These are phyloP conservation scores for Dryas octopetala DNA, from an alignment of 306 rosid genomes.

Conservation along the genomic window DNA sequence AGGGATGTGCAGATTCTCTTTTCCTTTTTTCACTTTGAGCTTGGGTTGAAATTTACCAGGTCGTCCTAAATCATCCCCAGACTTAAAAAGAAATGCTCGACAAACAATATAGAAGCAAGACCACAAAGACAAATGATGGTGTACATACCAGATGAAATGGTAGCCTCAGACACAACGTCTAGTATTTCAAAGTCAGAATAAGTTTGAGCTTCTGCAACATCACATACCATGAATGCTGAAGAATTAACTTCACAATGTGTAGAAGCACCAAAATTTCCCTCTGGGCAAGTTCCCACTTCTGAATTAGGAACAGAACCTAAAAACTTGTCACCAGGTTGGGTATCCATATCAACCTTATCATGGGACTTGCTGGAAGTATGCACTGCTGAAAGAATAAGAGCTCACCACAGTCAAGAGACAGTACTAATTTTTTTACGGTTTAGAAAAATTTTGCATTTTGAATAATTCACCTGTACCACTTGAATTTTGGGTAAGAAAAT, in stretches of 20 bases:
- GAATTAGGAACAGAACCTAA: too few species aligned
- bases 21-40: conserved; percentile 30
- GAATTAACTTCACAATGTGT: conserved; percentile 24
- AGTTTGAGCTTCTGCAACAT: conserved; percentile 37
- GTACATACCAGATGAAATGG: conserved; percentile 32
- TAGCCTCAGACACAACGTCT: conserved; percentile 14
- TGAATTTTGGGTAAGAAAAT: conserved; percentile 40
- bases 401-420: neutral
- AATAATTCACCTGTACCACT: conserved; percentile 39
- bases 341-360: neutral
- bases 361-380: neutral
- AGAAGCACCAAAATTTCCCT: conserved; percentile 33
- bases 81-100: neutral
- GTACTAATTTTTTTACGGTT: neutral
- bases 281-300: neutral
- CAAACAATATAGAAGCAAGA: conserved; percentile 7
- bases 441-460: neutral
- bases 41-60: conserved; percentile 40
- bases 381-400: neutral
- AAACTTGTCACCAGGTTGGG: too few species aligned
- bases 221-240: conserved; percentile 25
- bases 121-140: conserved; percentile 1
- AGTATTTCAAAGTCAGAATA: conserved; percentile 20
- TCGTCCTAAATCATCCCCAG: conserved; percentile 26
- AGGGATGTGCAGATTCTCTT: conserved; percentile 21